These are phyloP conservation scores for Symbiodinium natans DNA, from an alignment of 73 alveolate species.

Conservation along the genomic window DNA sequence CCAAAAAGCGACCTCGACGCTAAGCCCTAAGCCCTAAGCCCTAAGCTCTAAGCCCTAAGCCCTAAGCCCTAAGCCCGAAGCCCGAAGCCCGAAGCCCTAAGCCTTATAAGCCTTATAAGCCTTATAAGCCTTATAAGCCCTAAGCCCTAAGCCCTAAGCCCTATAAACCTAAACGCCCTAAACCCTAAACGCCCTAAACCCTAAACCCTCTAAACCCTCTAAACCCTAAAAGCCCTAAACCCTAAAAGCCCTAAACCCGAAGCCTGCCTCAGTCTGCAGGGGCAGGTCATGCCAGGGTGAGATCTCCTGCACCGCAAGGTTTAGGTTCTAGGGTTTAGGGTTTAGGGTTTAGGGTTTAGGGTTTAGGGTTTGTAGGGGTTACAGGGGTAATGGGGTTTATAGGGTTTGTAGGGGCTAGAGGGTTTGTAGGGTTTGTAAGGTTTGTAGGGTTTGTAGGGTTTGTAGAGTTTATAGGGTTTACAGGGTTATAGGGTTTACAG, in stretches of 20 bases:
- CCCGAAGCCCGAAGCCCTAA: no score
- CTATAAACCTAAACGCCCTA: not conserved
- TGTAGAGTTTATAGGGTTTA: no score
- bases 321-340: no score
- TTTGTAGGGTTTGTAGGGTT: not conserved
- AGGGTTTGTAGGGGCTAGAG: not conserved
- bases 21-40: no score
- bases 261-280: conserved; percentile 47
- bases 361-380: not conserved
- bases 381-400: no score
- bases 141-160: not conserved
- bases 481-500: no score
- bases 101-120: no score
- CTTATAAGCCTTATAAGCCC: no score
- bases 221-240: not conserved
- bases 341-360: not conserved
- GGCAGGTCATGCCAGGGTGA: conserved; percentile 92
- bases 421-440: not conserved
- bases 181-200: not conserved
- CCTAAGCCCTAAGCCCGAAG: no score
- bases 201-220: not conserved
- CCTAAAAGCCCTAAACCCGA: not conserved
- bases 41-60: no score
- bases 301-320: not conserved
- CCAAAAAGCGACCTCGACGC: no score